These are phyloP conservation scores for Myriangium duriaei DNA, from an alignment of 2,329 filamentous ascomycete species.

Conservation along the genomic window DNA sequence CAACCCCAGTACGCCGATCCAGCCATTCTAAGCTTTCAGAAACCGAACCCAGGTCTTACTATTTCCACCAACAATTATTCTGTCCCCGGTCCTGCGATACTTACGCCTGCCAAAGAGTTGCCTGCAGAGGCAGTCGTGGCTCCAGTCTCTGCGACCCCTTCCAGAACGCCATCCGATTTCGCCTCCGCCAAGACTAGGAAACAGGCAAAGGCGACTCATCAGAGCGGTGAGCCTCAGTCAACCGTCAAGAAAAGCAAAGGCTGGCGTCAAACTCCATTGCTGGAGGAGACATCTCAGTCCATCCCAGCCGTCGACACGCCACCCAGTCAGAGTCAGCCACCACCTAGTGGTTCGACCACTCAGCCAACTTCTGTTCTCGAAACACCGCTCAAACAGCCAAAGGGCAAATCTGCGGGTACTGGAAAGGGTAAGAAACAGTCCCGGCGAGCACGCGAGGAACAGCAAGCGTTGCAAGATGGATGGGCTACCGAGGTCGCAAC, in stretches of 20 bases:
- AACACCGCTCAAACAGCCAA: background rate
- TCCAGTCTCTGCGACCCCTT: constrained; percentile 24
- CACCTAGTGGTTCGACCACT: constrained; percentile 15
- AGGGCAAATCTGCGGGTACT: constrained; percentile 20
- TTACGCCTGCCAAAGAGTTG: constrained; percentile 11
- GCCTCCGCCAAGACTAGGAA: constrained; percentile 20
- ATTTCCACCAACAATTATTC: constrained; percentile 7
- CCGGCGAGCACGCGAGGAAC: constrained; percentile 35
- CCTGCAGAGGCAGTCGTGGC: constrained; percentile 5
- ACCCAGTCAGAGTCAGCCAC: constrained; percentile 12
- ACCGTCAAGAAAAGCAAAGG: constrained; percentile 43
- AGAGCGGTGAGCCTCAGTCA: constrained; percentile 19
- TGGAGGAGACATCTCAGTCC: constrained; percentile 41
- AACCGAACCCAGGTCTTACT: constrained; percentile 19
- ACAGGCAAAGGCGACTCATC: constrained; percentile 11
- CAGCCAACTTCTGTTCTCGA: background rate
- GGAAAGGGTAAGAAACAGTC: constrained; percentile 28
- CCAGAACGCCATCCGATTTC: background rate
- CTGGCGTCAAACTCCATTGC: constrained; percentile 55
- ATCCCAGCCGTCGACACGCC: constrained; percentile 29
- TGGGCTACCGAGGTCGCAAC: constrained; percentile 96
- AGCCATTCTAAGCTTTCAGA: constrained; percentile 60
- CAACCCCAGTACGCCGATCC: constrained; percentile 54
- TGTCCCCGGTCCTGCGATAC: constrained; percentile 8
- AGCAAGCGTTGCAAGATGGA: constrained; percentile 52